Conservation (phyloP, 306 rosid species). For the Hippophae tibetana region DNA sequence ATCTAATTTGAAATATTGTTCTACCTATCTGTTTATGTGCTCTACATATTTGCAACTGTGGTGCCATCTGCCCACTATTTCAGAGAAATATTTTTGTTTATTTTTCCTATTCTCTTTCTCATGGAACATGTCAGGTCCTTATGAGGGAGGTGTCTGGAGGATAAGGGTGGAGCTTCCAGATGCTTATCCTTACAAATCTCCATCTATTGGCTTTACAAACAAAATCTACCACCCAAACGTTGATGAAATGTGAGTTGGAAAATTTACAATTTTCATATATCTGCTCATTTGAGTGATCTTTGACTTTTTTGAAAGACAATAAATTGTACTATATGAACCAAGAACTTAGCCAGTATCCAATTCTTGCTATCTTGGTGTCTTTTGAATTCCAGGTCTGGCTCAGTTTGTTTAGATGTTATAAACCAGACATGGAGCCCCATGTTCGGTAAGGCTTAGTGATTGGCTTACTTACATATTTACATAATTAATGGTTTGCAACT, state of each 20-base stretch:
- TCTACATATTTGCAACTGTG: no score
- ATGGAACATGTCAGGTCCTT: slow-evolving; percentile 54
- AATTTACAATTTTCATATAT: slow-evolving; percentile 6
- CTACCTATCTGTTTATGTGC: no score
- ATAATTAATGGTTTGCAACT: not conserved
- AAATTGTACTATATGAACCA: no score
- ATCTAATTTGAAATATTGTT: no score
- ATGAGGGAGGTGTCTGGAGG: slow-evolving; percentile 81
- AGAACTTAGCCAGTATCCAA: not conserved
- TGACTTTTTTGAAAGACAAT: slow-evolving; percentile 2
- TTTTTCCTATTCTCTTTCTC: not conserved
- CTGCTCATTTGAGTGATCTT: slow-evolving; percentile 9
- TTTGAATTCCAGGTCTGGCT: slow-evolving; percentile 58
- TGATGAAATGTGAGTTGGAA: slow-evolving; percentile 70
- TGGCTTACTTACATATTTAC: slow-evolving; percentile 1
- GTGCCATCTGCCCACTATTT: no score
- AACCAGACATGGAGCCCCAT: slow-evolving; percentile 89
- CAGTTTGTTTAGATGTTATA: slow-evolving; percentile 82
- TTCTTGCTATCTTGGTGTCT: slow-evolving; percentile 16
- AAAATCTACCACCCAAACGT: slow-evolving; percentile 92
- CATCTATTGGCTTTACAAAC: slow-evolving; percentile 83
- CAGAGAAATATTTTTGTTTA: not conserved
- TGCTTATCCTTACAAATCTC: slow-evolving; percentile 89
- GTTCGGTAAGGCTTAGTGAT: slow-evolving; percentile 42
- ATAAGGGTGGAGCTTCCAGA: slow-evolving; percentile 75